phyloP scores from a whole-genome alignment of 345 rosid species.

The Punica granatum region DNA sequence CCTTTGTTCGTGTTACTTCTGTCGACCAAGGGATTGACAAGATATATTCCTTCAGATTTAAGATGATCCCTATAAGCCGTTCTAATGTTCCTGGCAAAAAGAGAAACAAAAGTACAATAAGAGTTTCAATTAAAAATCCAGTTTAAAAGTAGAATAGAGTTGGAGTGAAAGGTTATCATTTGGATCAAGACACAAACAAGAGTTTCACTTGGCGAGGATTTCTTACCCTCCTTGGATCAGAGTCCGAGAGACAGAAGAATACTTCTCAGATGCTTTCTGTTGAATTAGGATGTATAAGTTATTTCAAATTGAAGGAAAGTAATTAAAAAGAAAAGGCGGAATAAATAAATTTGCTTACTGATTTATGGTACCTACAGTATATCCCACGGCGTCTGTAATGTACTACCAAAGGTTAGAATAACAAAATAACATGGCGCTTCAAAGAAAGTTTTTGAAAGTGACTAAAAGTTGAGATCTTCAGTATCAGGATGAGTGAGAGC shows the following conservation, averaged over 20 bases:
- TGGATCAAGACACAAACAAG: background rate
- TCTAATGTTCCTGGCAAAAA: conserved; percentile 52
- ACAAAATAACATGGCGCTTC: background rate
- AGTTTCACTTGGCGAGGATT: background rate
- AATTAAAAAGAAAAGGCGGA: conserved; percentile 15
- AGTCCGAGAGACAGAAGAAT: conserved; percentile 32
- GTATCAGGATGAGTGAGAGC: background rate
- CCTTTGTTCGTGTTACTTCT: conserved; percentile 34
- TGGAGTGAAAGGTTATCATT: background rate
- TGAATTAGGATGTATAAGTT: background rate
- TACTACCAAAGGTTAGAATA: conserved; percentile 1
- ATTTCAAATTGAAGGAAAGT: conserved; percentile 9
- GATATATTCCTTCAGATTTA: conserved; percentile 54
- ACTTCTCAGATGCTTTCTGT: conserved; percentile 69
- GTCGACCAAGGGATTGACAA: conserved; percentile 50
- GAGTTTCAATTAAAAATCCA: background rate
- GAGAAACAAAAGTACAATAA: no score
- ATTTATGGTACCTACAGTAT: conserved; percentile 63
- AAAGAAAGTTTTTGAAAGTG: background rate
- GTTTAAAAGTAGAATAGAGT: background rate
- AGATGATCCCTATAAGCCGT: conserved; percentile 47
- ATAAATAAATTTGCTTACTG: conserved; percentile 29
- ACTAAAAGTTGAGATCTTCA: background rate
- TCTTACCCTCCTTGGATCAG: conserved; percentile 95
- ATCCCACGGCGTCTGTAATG: conserved; percentile 63